These are phyloP conservation scores for Terfezia boudieri DNA, from an alignment of 495 filamentous ascomycete genomes.

Conservation along the genomic window DNA sequence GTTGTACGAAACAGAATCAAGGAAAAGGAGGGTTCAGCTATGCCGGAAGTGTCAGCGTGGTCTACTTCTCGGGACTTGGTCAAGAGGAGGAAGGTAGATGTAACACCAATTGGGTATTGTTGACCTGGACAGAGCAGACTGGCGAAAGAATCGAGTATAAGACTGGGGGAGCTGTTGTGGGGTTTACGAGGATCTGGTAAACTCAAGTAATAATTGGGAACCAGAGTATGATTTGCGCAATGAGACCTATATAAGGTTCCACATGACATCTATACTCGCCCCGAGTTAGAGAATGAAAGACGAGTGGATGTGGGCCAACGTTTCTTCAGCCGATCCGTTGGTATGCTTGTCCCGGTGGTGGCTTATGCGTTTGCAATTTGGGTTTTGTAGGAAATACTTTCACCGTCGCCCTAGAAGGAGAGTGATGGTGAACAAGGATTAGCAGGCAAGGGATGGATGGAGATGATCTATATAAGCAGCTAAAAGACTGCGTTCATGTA, in stretches of 20 bases:
- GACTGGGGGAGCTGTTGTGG: neutral
- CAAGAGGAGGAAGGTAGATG: neutral
- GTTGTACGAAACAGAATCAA: conserved; percentile 13
- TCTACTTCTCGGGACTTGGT: neutral
- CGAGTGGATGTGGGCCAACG: no score
- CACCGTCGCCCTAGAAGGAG: no score
- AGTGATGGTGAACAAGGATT: no score
- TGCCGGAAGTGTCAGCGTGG: conserved; percentile 4
- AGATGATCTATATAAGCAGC: no score
- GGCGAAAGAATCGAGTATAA: neutral
- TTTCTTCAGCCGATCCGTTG: no score
- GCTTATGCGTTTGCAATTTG: no score
- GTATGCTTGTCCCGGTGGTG: no score
- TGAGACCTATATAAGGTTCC: neutral
- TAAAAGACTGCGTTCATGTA: no score
- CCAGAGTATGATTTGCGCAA: neutral
- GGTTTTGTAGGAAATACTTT: no score
- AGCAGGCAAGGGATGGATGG: no score
- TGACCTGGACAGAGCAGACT: neutral
- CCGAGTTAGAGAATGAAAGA: neutral
- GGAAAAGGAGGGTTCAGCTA: conserved; percentile 19
- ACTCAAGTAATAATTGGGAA: neutral
- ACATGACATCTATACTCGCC: neutral
- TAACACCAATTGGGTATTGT: neutral
- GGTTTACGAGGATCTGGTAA: neutral